phyloP scores from a whole-genome alignment of 2,329 filamentous ascomycete species.

The Colletotrichum incanum region DNA sequence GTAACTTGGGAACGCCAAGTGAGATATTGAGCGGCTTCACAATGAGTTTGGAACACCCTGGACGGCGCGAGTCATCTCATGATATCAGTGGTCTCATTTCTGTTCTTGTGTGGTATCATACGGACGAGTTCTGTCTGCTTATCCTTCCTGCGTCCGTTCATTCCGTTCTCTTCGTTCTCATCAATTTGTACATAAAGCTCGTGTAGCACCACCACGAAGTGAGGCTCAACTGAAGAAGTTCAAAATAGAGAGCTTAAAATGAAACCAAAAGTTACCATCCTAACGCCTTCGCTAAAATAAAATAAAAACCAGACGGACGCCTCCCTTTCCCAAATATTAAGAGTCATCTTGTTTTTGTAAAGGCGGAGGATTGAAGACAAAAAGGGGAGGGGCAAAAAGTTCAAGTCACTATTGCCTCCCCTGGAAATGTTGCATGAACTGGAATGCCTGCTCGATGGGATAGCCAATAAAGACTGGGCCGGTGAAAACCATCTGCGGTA shows the following conservation, averaged over 20 bases:
- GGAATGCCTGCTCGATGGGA: conserved; percentile 84
- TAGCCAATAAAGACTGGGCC: conserved; percentile 97
- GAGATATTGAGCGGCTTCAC: background rate
- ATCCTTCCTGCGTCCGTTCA: conserved; percentile 23
- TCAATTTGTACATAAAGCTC: conserved; percentile 26
- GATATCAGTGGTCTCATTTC: conserved; percentile 37
- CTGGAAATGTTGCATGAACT: conserved; percentile 77
- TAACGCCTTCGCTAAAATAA: conserved; percentile 37
- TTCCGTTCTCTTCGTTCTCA: conserved; percentile 17
- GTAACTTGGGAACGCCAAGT: too few relatives aligned
- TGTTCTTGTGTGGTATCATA: conserved; percentile 39
- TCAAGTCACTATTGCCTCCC: conserved; percentile 45
- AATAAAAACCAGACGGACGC: background rate
- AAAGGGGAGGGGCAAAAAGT: background rate
- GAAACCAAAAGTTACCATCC: conserved; percentile 14
- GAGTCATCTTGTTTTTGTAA: background rate
- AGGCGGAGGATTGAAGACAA: conserved; percentile 30
- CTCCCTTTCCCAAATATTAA: background rate
- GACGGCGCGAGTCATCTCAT: conserved; percentile 2
- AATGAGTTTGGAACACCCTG: background rate
- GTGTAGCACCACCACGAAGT: conserved; percentile 7
- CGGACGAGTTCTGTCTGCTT: conserved; percentile 38
- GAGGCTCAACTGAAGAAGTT: background rate
- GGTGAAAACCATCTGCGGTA: conserved; percentile 86
- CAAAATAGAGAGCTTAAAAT: background rate